These are phyloP conservation scores for Tylopilus subfusipes DNA, from an alignment of 768 basidiomycete species.

Conservation along the genomic window DNA sequence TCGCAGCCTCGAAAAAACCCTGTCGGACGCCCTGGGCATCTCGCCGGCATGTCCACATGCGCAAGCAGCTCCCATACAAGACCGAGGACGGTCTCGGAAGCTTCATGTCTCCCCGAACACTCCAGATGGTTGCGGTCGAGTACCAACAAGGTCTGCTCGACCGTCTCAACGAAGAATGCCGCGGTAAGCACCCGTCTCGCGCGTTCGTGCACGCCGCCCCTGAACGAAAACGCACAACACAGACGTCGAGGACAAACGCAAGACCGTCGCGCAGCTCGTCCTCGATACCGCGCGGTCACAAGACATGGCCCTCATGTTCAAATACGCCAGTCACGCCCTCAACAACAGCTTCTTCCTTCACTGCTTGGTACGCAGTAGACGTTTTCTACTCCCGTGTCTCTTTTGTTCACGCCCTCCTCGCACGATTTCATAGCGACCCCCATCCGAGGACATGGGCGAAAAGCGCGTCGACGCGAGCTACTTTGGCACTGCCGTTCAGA, in stretches of 20 bases:
- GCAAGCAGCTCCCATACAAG: slow-evolving; percentile 57
- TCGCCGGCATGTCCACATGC: slow-evolving; percentile 46
- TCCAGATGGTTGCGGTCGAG: slow-evolving; percentile 70
- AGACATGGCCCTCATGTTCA: slow-evolving; percentile 69
- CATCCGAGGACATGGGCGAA: slow-evolving; percentile 25
- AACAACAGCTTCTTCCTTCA: slow-evolving; percentile 97
- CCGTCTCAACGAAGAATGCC: slow-evolving; percentile 70
- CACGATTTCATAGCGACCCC: slow-evolving; percentile 29
- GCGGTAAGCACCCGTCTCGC: slow-evolving; percentile 46
- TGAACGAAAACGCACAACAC: not conserved
- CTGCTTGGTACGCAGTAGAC: slow-evolving; percentile 58
- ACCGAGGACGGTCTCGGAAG: slow-evolving; percentile 70
- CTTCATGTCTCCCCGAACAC: slow-evolving; percentile 72
- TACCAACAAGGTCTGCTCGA: slow-evolving; percentile 84
- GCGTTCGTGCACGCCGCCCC: not conserved
- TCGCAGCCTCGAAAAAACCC: slow-evolving; percentile 12
- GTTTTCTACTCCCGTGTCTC: no score
- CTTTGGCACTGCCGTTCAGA: slow-evolving; percentile 21
- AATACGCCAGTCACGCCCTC: slow-evolving; percentile 86
- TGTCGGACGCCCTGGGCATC: slow-evolving; percentile 16
- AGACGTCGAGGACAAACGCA: slow-evolving; percentile 57
- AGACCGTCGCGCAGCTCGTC: slow-evolving; percentile 68
- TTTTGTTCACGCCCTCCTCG: not conserved
- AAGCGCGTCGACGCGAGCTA: slow-evolving; percentile 10
- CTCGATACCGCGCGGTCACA: slow-evolving; percentile 59